phyloP scores from a whole-genome alignment of 164 flowering plant genomes.

The Cinnamomum chago region DNA sequence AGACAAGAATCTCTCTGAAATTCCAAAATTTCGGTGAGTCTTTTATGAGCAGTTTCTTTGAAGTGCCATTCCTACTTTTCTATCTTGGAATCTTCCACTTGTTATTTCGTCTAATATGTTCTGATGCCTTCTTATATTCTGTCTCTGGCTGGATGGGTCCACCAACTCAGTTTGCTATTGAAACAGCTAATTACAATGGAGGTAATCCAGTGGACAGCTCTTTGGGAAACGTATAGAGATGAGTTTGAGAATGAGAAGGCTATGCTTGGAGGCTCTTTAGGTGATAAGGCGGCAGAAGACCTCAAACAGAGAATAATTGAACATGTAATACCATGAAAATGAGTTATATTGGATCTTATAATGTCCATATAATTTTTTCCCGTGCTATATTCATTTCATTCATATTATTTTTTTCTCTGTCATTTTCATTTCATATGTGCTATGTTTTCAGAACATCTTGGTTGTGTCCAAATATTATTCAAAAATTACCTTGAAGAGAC shows the following conservation, averaged over 20 bases:
- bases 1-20: slow-evolving; percentile 88
- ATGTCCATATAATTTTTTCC: too few relatives aligned
- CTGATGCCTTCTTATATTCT: slow-evolving; percentile 6
- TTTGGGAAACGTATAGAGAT: slow-evolving; percentile 67
- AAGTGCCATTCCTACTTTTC: neutral
- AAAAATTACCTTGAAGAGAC: slow-evolving; percentile 83
- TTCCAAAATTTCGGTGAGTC: slow-evolving; percentile 68
- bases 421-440: too few relatives aligned
- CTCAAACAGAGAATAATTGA: slow-evolving; percentile 84
- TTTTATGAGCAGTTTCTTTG: neutral
- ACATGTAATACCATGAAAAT: slow-evolving; percentile 48
- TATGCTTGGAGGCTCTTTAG: slow-evolving; percentile 81
- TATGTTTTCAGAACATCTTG: slow-evolving; percentile 69
- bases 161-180: slow-evolving; percentile 52
- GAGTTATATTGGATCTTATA: neutral
- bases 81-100: neutral
- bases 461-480: slow-evolving; percentile 95
- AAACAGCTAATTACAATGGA: slow-evolving; percentile 95
- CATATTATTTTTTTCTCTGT: too few relatives aligned
- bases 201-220: slow-evolving; percentile 88
- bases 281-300: slow-evolving; percentile 91
- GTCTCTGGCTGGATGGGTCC: slow-evolving; percentile 1
- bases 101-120: neutral
- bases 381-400: too few relatives aligned
- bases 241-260: slow-evolving; percentile 85